Evolutionary conservation across 192 early-diverging fungal genomes (phyloP), one percentile per base, ranked within the genome.

Genomic region (Coemansia nantahalensis): DNA sequence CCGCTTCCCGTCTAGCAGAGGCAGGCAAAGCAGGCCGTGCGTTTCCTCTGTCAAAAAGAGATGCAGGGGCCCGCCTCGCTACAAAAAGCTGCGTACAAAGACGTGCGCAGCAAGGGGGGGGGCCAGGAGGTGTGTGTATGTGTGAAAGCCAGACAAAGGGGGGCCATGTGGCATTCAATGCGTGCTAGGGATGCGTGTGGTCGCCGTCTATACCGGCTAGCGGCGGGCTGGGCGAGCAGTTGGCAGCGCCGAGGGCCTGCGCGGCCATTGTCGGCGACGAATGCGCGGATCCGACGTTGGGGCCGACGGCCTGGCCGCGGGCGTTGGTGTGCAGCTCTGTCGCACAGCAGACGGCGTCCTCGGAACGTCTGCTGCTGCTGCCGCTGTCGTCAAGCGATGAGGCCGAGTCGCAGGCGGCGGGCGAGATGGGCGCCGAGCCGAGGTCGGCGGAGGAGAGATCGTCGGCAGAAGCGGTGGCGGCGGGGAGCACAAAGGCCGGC

Each of bases 251-350:
- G 31, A 52, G 18, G 0, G 18, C 17, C 40, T 26, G 52, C 3
- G 33, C 32, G 2, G 16, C 17, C 1, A 30, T n/a, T 23, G 13
- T 19, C 3, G 72, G 72, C 48, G 72, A 76, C 35, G 65, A 76
- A 34, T 67, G 72, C 4, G 64, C 52, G 14, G 72, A 76, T 3
- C 31, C 37, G 3, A 59, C 45, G 31, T 76, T 76, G 0, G 72
- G 72, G 0, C 72, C 72, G 2, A 76, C 65, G 4, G 50, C 38
- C 46, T 59, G 17, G 14, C 33, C 45, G 4, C 40, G 39, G 9
- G 52, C 19, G 8, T 54, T 54, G 0, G 33, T 52, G 30, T 15
- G 38, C 17, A 14, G 23, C 4, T n/a, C n/a, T n/a, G n/a, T n/a
- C n/a, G 26, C 26, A 28, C 26, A 3, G 26, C 42, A 22, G n/a